Conservation (phyloP, 441 rosid species). For the Omphalea diandra region DNA sequence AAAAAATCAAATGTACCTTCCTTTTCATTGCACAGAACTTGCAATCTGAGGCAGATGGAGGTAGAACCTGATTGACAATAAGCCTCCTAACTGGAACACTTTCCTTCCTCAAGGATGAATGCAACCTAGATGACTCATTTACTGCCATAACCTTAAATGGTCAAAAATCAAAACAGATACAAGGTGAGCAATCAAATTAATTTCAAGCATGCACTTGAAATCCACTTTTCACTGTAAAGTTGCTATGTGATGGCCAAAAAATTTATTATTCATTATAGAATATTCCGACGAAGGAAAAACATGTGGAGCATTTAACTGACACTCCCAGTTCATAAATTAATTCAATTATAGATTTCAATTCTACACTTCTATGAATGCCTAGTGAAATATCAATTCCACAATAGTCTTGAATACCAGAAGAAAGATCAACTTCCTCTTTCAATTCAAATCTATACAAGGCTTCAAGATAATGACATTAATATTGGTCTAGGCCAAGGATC, state of each 20-base stretch:
- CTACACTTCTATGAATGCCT: background rate
- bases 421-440: too few relatives aligned
- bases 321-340: background rate
- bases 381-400: background rate
- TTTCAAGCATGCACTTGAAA: background rate
- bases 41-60: constrained; percentile 59
- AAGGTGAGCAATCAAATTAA: constrained; percentile 13
- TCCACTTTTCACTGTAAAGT: background rate
- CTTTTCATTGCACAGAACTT: constrained; percentile 60
- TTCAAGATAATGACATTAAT: too few relatives aligned
- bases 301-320: background rate
- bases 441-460: too few relatives aligned
- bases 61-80: constrained; percentile 67
- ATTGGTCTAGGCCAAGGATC: too few relatives aligned
- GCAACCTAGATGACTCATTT: constrained; percentile 73
- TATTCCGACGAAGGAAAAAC: background rate
- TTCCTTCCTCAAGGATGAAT: constrained; percentile 63
- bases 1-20: constrained; percentile 43
- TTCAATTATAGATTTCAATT: background rate
- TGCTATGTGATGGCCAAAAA: background rate
- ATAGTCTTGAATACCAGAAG: too few relatives aligned
- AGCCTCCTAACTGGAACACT: constrained; percentile 61
- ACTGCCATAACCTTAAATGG: constrained; percentile 63
- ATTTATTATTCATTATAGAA: too few relatives aligned
- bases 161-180: constrained; percentile 1